phyloP scores from a whole-genome alignment of 352 stramenopile genomes.

The Phytopythium litorale region DNA sequence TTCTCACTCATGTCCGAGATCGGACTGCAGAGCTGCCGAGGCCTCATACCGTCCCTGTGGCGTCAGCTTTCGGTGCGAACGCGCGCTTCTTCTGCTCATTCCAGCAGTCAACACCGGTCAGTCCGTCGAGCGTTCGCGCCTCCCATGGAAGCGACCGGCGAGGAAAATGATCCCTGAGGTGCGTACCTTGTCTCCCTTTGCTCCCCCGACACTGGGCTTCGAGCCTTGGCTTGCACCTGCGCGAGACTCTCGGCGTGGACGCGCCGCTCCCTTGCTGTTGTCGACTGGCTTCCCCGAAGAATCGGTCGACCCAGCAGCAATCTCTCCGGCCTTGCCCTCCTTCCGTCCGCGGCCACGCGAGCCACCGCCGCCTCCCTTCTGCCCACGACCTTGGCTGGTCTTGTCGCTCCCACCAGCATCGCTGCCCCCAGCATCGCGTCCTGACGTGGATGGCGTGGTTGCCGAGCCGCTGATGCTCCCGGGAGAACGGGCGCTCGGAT shows the following conservation, averaged over 20 bases:
- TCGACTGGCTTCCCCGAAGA: constrained; percentile 9
- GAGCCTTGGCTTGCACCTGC: neutral
- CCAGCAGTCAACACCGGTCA: neutral
- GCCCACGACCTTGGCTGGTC: neutral
- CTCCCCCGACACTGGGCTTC: constrained; percentile 9
- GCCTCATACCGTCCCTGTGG: constrained; percentile 11
- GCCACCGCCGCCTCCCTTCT: constrained; percentile 13
- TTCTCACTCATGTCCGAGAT: neutral
- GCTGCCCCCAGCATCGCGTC: constrained; percentile 8
- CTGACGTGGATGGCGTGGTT: neutral
- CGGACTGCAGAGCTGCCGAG: neutral
- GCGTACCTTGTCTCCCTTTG: constrained; percentile 24
- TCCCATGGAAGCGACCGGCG: neutral
- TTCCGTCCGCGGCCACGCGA: constrained; percentile 28
- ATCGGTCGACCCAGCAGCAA: constrained; percentile 13
- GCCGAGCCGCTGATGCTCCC: constrained; percentile 3
- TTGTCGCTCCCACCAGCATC: constrained; percentile 16
- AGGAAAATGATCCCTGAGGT: neutral
- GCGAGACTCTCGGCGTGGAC: constrained; percentile 23
- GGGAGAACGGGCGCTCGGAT: constrained; percentile 2
- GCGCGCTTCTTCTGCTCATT: constrained; percentile 56
- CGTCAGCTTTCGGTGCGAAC: constrained; percentile 50
- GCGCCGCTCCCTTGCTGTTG: constrained; percentile 14
- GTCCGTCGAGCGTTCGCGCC: neutral
- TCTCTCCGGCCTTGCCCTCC: constrained; percentile 24